A percentile compares a stretch with the other conserved stretches of the same genome.
Evolutionary conservation across 2,329 filamentous ascomycete species (phyloP).

Genomic region (Lasiodiplodia sp.): DNA sequence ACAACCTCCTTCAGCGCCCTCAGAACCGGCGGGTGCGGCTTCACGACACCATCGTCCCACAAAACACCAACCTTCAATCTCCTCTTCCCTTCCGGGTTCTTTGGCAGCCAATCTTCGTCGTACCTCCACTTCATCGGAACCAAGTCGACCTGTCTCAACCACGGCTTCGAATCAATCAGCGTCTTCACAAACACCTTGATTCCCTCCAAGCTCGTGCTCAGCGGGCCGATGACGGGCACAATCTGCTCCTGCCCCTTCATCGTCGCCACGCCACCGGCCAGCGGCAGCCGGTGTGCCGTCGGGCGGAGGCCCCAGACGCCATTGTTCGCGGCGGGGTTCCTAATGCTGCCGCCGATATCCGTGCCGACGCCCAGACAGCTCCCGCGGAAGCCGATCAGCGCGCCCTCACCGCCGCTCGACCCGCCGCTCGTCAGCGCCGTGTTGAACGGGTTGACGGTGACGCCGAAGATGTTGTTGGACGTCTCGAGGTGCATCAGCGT

Average conservation of each 20-base stretch:
- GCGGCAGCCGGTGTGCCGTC: slow-evolving; percentile 50
- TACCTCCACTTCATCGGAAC: slow-evolving; percentile 65
- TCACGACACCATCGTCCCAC: slow-evolving; percentile 70
- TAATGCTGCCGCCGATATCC: slow-evolving; percentile 33
- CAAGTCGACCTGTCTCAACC: slow-evolving; percentile 65
- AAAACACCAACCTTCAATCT: slow-evolving; percentile 67
- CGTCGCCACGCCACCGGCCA: slow-evolving; percentile 45
- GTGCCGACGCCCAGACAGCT: slow-evolving; percentile 59
- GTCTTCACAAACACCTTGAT: slow-evolving; percentile 62
- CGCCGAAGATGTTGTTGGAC: slow-evolving; percentile 57
- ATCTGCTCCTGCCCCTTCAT: slow-evolving; percentile 55
- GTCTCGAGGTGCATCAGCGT: slow-evolving; percentile 63
- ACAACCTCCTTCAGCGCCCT: slow-evolving; percentile 61
- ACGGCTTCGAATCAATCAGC: slow-evolving; percentile 62
- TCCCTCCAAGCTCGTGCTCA: slow-evolving; percentile 62
- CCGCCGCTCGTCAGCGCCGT: slow-evolving; percentile 59
- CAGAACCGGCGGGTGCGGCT: slow-evolving; percentile 70
- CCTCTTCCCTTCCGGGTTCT: slow-evolving; percentile 34
- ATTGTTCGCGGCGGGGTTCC: slow-evolving; percentile 30
- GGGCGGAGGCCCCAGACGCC: slow-evolving; percentile 37
- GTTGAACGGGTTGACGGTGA: slow-evolving; percentile 63
- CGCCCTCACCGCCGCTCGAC: slow-evolving; percentile 64
- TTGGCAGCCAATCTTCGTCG: slow-evolving; percentile 29
- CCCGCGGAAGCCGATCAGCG: slow-evolving; percentile 60
- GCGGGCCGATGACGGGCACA: slow-evolving; percentile 59